phyloP scores from a whole-genome alignment of 2,329 filamentous ascomycete species.

The Ceratocystis papillata region DNA sequence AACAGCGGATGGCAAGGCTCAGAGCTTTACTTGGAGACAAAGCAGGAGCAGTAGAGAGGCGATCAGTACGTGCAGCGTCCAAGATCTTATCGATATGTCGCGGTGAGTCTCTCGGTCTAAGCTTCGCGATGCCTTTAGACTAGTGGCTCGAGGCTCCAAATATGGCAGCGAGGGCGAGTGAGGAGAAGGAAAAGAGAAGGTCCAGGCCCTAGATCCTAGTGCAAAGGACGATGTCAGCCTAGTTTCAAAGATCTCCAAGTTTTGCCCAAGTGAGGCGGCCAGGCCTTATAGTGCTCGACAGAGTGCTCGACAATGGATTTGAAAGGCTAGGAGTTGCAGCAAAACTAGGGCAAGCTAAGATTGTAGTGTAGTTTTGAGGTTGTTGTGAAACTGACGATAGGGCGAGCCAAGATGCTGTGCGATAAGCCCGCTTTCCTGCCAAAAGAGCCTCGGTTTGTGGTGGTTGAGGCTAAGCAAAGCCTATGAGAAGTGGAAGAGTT shows the following conservation, averaged over 20 bases:
- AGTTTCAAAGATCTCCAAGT: neutral
- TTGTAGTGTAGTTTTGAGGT: neutral
- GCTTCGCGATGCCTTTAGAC: conserved; percentile 1
- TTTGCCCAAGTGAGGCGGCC: neutral
- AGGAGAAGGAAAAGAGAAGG: neutral
- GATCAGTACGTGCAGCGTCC: neutral
- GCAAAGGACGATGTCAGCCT: conserved; percentile 1
- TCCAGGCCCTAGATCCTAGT: neutral
- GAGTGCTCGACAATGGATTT: neutral
- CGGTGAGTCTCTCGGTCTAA: neutral
- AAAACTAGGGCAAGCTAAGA: neutral
- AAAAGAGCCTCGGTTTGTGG: neutral
- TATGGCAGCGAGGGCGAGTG: neutral
- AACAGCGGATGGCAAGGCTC: neutral
- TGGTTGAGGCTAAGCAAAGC: neutral
- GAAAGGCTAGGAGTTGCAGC: neutral
- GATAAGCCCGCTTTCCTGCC: neutral
- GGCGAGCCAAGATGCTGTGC: neutral
- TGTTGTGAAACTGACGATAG: neutral
- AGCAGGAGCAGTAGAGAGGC: neutral
- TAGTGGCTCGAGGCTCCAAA: neutral
- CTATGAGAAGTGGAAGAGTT: neutral
- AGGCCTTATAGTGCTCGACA: neutral
- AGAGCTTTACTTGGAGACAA: neutral
- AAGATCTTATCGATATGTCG: neutral